Evolutionary conservation across 2,329 filamentous ascomycete species (phyloP).

Genomic region (Ploettnerulaceae sp.): DNA sequence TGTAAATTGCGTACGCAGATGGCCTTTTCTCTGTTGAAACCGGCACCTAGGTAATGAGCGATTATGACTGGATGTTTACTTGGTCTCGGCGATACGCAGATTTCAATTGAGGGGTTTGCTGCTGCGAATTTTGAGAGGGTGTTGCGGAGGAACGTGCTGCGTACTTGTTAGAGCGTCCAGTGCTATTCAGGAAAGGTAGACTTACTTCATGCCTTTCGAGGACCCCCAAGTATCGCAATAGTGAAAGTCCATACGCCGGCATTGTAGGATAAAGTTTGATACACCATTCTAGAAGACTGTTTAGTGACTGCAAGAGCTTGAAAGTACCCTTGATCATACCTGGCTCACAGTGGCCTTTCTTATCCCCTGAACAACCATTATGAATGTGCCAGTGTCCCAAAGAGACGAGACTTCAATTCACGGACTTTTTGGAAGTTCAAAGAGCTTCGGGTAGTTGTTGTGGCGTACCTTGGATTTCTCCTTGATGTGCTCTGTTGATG

Average conservation of each 20-base stretch:
- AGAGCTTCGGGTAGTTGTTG: not conserved
- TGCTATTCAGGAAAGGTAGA: slow-evolving; percentile 11
- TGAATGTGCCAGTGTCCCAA: slow-evolving; percentile 1
- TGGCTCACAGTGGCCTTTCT: slow-evolving; percentile 49
- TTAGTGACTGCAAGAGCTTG: slow-evolving; percentile 9
- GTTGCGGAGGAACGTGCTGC: slow-evolving; percentile 74
- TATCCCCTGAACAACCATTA: slow-evolving; percentile 51
- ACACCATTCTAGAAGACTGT: slow-evolving; percentile 76
- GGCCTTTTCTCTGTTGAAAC: slow-evolving; percentile 64
- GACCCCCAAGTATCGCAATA: slow-evolving; percentile 97
- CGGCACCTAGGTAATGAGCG: slow-evolving; percentile 79
- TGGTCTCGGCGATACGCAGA: slow-evolving; percentile 86
- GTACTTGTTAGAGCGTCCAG: slow-evolving; percentile 2
- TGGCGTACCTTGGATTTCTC: not conserved
- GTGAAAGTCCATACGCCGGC: slow-evolving; percentile 91
- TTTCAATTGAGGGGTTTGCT: slow-evolving; percentile 82
- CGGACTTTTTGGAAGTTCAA: not conserved
- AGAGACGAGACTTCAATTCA: not conserved
- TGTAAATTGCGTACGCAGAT: slow-evolving; percentile 87
- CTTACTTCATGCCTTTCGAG: slow-evolving; percentile 90
- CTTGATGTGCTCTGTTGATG: not conserved
- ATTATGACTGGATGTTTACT: slow-evolving; percentile 82
- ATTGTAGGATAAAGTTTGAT: slow-evolving; percentile 94
- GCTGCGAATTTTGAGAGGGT: slow-evolving; percentile 73
- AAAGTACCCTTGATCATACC: slow-evolving; percentile 37